A percentile compares a stretch with the other conserved stretches of the same genome.
Conservation (phyloP, 768 basidiomycete species). For the Tricholoma terreum region DNA sequence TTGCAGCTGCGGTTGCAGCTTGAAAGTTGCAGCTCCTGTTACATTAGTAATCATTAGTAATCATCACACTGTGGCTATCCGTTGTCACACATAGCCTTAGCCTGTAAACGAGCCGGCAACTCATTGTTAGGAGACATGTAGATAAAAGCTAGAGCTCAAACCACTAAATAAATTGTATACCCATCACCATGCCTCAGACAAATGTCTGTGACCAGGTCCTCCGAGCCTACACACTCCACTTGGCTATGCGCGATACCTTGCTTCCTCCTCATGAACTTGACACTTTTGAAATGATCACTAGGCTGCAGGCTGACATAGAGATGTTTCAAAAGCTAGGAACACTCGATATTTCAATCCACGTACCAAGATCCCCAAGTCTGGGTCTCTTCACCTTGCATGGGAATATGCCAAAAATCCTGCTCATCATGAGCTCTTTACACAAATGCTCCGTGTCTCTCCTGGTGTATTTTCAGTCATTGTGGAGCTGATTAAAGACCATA, state of each 20-base stretch:
- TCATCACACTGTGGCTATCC: no score
- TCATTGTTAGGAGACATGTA: no score
- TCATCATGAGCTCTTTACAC: constrained; percentile 6
- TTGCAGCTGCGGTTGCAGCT: no score
- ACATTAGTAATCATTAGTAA: no score
- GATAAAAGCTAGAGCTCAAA: not conserved
- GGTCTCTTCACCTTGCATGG: constrained; percentile 7
- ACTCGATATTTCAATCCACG: constrained; percentile 1
- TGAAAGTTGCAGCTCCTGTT: no score
- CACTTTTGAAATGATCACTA: not conserved
- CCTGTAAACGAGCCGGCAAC: no score
- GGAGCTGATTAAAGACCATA: not conserved
- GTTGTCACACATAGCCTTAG: no score
- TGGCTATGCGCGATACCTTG: not conserved
- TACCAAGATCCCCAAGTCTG: constrained; percentile 4
- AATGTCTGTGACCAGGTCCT: not conserved
- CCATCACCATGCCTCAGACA: not conserved
- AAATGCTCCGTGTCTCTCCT: constrained; percentile 15
- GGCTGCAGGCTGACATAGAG: not conserved
- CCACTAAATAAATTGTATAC: not conserved
- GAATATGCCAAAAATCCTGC: constrained; percentile 4
- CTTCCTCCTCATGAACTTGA: not conserved
- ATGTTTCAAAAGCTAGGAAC: not conserved
- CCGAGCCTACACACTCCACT: not conserved
- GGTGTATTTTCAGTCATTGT: constrained; percentile 6